Conservation (phyloP, 208 protist species). For the Acanthamoeba castellanii region DNA sequence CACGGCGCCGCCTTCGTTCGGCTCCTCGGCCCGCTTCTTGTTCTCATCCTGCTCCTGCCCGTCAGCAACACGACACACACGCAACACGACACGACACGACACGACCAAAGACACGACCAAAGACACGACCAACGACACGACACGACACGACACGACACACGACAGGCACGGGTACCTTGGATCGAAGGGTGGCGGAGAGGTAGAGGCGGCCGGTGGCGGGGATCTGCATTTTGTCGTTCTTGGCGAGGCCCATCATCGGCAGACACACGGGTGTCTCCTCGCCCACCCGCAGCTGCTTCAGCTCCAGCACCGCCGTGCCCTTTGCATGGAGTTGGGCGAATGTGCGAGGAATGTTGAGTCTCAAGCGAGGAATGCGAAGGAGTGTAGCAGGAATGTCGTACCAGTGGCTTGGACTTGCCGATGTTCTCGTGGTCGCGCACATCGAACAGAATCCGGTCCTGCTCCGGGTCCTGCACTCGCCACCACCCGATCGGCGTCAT, state of each 20-base stretch:
- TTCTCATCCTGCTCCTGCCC: too few relatives aligned
- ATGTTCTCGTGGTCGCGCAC: conserved; percentile 18
- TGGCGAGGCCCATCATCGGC: background rate
- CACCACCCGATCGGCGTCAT: too few relatives aligned
- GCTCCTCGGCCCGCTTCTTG: too few relatives aligned
- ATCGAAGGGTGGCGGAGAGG: background rate
- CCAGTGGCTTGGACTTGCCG: conserved; percentile 27
- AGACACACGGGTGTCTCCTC: background rate
- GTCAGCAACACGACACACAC: too few relatives aligned
- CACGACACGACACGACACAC: too few relatives aligned
- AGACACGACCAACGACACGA: too few relatives aligned
- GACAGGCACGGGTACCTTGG: background rate
- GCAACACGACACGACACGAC: too few relatives aligned
- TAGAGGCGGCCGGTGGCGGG: conserved; percentile 19
- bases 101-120: too few relatives aligned
- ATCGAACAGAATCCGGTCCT: background rate
- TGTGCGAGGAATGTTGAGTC: background rate
- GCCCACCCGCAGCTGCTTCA: background rate
- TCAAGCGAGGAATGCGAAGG: too few relatives aligned
- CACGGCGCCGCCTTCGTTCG: too few relatives aligned
- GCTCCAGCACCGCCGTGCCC: conserved; percentile 8
- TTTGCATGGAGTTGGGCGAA: background rate
- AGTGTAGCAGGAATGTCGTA: background rate
- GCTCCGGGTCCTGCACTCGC: background rate
- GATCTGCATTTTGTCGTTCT: background rate